Evolutionary conservation across 2,329 filamentous ascomycete species (phyloP).

Genomic region (Hortaea werneckii): DNA sequence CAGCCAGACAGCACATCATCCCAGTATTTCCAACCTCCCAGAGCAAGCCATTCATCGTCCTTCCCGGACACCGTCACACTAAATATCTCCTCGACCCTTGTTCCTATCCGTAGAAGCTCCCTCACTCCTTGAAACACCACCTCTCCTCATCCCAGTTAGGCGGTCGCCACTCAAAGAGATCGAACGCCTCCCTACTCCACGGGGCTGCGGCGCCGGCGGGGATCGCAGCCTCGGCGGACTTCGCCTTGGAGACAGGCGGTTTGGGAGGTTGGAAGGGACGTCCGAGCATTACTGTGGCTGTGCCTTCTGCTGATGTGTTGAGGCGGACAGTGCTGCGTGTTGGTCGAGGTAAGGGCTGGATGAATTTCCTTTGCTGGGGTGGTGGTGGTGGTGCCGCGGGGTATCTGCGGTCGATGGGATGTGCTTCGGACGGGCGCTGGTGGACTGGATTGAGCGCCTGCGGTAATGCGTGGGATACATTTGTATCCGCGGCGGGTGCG

Average conservation of each 20-base stretch:
- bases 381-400: not conserved
- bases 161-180: slow-evolving; percentile 55
- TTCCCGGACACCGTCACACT: no score
- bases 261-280: slow-evolving; percentile 21
- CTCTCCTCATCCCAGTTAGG: slow-evolving; percentile 26
- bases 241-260: slow-evolving; percentile 5
- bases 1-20: no score
- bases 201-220: slow-evolving; percentile 35
- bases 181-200: slow-evolving; percentile 60
- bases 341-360: no score
- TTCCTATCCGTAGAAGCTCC: no score
- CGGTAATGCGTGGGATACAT: not conserved
- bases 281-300: slow-evolving; percentile 18
- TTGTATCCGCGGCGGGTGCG: not conserved
- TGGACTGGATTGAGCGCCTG: no score
- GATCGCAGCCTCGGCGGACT: slow-evolving; percentile 6
- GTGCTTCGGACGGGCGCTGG: no score
- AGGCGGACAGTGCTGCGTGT: slow-evolving; percentile 15
- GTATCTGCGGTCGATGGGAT: not conserved
- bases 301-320: slow-evolving; percentile 15
- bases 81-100: no score
- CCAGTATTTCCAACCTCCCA: no score
- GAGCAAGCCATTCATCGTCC: no score
- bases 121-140: slow-evolving; percentile 12
- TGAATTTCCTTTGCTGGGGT: not conserved